These are phyloP conservation scores for Arthrobotrys sphaeroides DNA, from an alignment of 2,329 filamentous ascomycete species.

Conservation along the genomic window DNA sequence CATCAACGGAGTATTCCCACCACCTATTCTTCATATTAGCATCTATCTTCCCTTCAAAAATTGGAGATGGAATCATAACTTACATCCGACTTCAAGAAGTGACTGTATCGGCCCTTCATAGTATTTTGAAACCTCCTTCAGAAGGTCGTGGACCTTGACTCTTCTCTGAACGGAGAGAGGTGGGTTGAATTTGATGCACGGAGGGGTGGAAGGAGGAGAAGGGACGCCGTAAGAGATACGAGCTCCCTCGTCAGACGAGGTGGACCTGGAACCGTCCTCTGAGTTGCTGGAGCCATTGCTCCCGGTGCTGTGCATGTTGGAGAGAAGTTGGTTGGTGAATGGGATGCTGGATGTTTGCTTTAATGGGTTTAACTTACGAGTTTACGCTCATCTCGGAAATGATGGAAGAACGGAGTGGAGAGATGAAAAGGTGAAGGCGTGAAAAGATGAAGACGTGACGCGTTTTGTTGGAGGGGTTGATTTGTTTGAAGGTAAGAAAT, in stretches of 20 bases:
- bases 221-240: conserved; percentile 15
- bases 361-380: not conserved
- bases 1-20: conserved; percentile 55
- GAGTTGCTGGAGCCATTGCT: not conserved
- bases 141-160: conserved; percentile 48
- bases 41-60: not conserved
- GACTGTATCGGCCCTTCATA: conserved; percentile 53
- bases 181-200: conserved; percentile 55
- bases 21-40: conserved; percentile 20
- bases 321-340: not conserved
- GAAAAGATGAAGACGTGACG: not conserved
- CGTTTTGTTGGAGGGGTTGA: not conserved
- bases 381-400: not conserved
- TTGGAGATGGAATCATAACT: not conserved
- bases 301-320: not conserved
- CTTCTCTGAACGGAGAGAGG: conserved; percentile 56
- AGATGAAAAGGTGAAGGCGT: no score
- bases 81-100: conserved; percentile 57
- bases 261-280: not conserved
- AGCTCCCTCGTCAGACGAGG: not conserved
- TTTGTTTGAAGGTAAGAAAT: no score
- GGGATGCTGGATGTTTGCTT: not conserved
- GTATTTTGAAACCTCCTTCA: conserved; percentile 30
- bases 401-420: not conserved
- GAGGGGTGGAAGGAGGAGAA: conserved; percentile 29